phyloP scores from a whole-genome alignment of 1,139 yeast species.

The Kodamaea anthophila region DNA sequence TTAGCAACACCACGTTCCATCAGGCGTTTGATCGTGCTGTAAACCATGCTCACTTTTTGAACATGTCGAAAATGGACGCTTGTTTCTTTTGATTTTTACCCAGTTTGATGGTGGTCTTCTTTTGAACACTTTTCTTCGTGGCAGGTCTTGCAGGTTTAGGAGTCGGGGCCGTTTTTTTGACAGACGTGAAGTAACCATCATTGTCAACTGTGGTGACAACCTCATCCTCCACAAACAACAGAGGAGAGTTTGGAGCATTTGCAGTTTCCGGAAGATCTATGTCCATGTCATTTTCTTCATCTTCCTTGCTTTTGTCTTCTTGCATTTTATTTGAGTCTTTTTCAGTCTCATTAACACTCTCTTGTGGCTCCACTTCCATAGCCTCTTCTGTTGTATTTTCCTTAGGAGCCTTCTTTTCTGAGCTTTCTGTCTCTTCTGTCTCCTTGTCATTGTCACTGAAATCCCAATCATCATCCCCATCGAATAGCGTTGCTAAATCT shows the following conservation, averaged over 20 bases:
- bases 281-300: slow-evolving; percentile 1
- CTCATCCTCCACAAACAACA: slow-evolving; percentile 10
- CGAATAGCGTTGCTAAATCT: slow-evolving; percentile 15
- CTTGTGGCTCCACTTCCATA: neutral
- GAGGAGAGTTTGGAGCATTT: too few relatives aligned
- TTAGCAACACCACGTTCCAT: too few relatives aligned
- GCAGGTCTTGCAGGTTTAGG: slow-evolving; percentile 1
- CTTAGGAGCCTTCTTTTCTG: slow-evolving; percentile 4
- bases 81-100: slow-evolving; percentile 20
- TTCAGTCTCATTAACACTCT: neutral
- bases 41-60: slow-evolving; percentile 15
- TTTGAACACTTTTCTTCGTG: slow-evolving; percentile 5
- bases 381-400: slow-evolving; percentile 5
- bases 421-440: too few relatives aligned
- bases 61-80: slow-evolving; percentile 36
- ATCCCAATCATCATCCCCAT: slow-evolving; percentile 14
- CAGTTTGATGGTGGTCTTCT: slow-evolving; percentile 7
- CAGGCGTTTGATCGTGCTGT: too few relatives aligned
- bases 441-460: slow-evolving; percentile 13
- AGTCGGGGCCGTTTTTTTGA: slow-evolving; percentile 14
- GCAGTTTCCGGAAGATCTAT: neutral
- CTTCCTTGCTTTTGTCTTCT: slow-evolving; percentile 1
- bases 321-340: neutral
- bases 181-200: slow-evolving; percentile 36
- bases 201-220: slow-evolving; percentile 28